phyloP scores from a whole-genome alignment of 148 eudicot genomes.

The Rhododendron ferrugineum region DNA sequence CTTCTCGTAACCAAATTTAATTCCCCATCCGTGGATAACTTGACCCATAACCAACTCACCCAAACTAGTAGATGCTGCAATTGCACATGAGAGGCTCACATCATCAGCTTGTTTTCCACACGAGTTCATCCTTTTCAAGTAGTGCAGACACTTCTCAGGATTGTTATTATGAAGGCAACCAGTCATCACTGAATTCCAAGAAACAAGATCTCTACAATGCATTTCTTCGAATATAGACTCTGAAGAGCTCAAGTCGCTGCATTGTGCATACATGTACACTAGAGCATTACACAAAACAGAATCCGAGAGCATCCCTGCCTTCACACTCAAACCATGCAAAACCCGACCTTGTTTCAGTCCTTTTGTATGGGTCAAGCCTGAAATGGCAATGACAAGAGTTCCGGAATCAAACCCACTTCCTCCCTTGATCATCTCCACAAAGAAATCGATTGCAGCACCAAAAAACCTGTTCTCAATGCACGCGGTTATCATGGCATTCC shows the following conservation, averaged over 20 bases:
- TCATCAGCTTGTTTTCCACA: constrained; percentile 20
- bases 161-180: constrained; percentile 32
- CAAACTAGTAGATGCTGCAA: constrained; percentile 37
- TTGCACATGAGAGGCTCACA: constrained; percentile 37
- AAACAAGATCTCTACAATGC: constrained; percentile 26
- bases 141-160: constrained; percentile 28
- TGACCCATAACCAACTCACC: constrained; percentile 25
- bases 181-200: constrained; percentile 40
- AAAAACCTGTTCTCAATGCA: constrained; percentile 19
- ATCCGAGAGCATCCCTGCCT: constrained; percentile 31
- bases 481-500: constrained; percentile 44
- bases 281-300: constrained; percentile 28
- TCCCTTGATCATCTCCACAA: constrained; percentile 25
- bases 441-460: constrained; percentile 18
- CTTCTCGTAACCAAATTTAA: constrained; percentile 32
- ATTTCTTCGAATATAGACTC: constrained; percentile 24
- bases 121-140: constrained; percentile 26
- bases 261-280: constrained; percentile 39
- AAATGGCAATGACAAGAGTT: constrained; percentile 32
- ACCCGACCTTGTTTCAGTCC: constrained; percentile 19
- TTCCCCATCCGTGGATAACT: constrained; percentile 30
- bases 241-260: constrained; percentile 35
- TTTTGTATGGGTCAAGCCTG: constrained; percentile 18
- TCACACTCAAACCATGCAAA: constrained; percentile 37
- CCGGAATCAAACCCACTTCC: constrained; percentile 27